A percentile compares a stretch with the other conserved stretches of the same genome.
These are phyloP conservation scores for Decorospora gaudefroyi DNA, from an alignment of 2,329 filamentous ascomycete genomes.

Conservation along the genomic window DNA sequence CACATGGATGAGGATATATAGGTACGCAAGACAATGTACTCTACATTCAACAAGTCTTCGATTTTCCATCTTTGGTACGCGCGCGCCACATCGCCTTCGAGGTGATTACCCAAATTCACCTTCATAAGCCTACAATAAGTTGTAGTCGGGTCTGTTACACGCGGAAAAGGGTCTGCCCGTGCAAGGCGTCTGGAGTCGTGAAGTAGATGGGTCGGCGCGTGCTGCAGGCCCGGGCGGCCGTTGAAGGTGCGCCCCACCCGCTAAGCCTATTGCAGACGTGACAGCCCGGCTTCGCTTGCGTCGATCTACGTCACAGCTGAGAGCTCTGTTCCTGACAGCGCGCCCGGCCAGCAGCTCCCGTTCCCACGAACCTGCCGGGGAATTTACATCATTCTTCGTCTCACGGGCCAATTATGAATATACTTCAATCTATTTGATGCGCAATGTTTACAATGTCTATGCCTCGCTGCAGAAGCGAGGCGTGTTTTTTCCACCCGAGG, in stretches of 20 bases:
- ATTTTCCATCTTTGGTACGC: too few relatives aligned
- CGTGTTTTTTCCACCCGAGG: conserved; percentile 20
- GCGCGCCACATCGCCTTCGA: too few relatives aligned
- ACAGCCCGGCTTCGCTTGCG: conserved; percentile 15
- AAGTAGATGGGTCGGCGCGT: conserved; percentile 10
- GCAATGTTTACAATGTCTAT: too few relatives aligned
- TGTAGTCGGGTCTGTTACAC: neutral
- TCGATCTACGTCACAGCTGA: conserved; percentile 15
- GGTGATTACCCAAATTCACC: too few relatives aligned
- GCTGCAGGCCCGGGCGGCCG: conserved; percentile 11
- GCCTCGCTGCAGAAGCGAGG: too few relatives aligned
- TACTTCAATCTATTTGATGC: conserved; percentile 15
- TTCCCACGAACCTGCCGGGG: conserved; percentile 1
- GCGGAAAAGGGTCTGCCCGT: neutral
- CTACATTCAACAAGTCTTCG: neutral
- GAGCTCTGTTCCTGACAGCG: conserved; percentile 14
- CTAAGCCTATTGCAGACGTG: conserved; percentile 15
- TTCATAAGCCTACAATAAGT: neutral
- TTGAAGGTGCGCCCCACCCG: conserved; percentile 16
- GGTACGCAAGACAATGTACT: neutral
- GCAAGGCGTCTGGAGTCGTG: conserved; percentile 9
- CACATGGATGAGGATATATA: conserved; percentile 30
- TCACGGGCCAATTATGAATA: conserved; percentile 15
- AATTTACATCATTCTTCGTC: conserved; percentile 30
- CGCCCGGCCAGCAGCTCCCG: too few relatives aligned